Conservation (phyloP, 306 rosid genomes). For the Vigna trinervia region DNA sequence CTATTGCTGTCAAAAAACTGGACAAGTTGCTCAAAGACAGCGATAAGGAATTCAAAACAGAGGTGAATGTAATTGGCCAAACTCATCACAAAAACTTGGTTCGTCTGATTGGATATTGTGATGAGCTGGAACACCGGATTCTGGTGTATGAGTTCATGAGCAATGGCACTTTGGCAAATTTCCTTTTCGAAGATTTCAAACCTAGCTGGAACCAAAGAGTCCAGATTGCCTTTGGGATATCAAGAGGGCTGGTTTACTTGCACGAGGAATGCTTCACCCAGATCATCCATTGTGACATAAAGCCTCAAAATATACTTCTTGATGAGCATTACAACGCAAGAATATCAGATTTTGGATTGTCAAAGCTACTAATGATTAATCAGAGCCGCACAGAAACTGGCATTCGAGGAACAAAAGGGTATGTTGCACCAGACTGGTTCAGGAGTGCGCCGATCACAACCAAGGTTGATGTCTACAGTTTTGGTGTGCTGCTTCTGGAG, state of each 20-base stretch:
- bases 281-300: slow-evolving; percentile 47
- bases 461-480: slow-evolving; percentile 43
- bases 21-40: slow-evolving; percentile 38
- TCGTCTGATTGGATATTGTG: slow-evolving; percentile 43
- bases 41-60: slow-evolving; percentile 42
- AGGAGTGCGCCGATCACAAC: slow-evolving; percentile 36
- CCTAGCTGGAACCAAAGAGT: slow-evolving; percentile 38
- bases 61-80: slow-evolving; percentile 41
- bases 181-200: slow-evolving; percentile 28
- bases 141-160: slow-evolving; percentile 37
- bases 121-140: slow-evolving; percentile 36
- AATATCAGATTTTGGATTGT: slow-evolving; percentile 45
- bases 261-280: slow-evolving; percentile 44
- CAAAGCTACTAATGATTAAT: slow-evolving; percentile 31
- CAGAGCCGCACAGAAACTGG: slow-evolving; percentile 39
- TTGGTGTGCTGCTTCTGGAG: slow-evolving; percentile 37
- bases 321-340: slow-evolving; percentile 41
- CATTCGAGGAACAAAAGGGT: slow-evolving; percentile 45
- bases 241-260: slow-evolving; percentile 46
- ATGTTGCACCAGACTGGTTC: slow-evolving; percentile 45
- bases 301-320: slow-evolving; percentile 40
- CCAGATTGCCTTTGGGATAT: slow-evolving; percentile 24
- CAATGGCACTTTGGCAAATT: slow-evolving; percentile 39
- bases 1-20: slow-evolving; percentile 44
- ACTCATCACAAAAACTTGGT: slow-evolving; percentile 43